These are phyloP conservation scores for Picea engelmannii DNA, from an alignment of 83 land plant genomes.

Conservation along the genomic window DNA sequence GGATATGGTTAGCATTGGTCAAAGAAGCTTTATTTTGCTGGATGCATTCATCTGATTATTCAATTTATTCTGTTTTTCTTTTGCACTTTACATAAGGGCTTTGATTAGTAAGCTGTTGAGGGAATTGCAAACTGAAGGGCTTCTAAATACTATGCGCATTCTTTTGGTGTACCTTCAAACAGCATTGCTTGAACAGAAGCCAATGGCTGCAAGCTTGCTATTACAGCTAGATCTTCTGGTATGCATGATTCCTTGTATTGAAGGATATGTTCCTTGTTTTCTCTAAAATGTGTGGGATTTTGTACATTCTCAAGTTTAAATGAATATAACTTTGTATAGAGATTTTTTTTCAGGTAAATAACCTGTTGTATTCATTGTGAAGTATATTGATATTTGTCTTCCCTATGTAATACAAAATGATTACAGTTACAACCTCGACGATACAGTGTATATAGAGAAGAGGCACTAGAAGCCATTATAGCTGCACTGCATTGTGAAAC, in stretches of 20 bases:
- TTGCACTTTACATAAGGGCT: conserved; percentile 27
- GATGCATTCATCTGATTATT: background rate
- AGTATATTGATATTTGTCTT: background rate
- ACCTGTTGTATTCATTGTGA: background rate
- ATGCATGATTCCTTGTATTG: conserved; percentile 4
- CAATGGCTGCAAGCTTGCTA: conserved; percentile 47
- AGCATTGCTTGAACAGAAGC: conserved; percentile 39
- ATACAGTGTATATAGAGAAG: conserved; percentile 67
- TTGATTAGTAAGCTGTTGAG: conserved; percentile 28
- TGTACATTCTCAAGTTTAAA: background rate
- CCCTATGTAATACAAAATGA: background rate
- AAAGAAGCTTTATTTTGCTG: conserved; percentile 2
- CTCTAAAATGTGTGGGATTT: background rate
- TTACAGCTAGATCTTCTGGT: conserved; percentile 70
- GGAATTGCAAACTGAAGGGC: conserved; percentile 35
- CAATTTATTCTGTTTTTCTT: conserved; percentile 2
- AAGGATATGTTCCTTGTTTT: background rate
- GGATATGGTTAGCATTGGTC: background rate
- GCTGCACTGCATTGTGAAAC: conserved; percentile 36
- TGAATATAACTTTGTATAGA: background rate
- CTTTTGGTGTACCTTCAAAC: conserved; percentile 47
- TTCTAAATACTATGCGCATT: conserved; percentile 41
- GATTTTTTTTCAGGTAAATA: background rate
- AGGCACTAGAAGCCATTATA: conserved; percentile 58
- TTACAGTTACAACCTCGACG: conserved; percentile 43